Conservation (phyloP, 2,329 filamentous ascomycete genomes). For the Diaporthe vaccinii region DNA sequence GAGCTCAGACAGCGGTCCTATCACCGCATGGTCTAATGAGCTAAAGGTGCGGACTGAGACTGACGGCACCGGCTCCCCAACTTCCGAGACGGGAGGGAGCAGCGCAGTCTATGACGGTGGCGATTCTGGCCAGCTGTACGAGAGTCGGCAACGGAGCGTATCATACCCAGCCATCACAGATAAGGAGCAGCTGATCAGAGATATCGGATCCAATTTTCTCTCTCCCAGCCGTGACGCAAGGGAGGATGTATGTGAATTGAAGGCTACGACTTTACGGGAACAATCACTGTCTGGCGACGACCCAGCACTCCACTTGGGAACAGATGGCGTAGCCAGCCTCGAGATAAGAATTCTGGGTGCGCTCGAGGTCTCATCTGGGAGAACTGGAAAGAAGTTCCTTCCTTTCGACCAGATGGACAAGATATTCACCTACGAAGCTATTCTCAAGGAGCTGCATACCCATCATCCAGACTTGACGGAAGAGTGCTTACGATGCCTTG, state of each 20-base stretch:
- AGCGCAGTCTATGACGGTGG: neutral
- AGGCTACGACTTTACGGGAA: neutral
- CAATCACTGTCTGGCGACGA: neutral
- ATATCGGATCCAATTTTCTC: neutral
- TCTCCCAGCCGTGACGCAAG: neutral
- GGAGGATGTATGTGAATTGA: neutral
- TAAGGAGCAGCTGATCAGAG: neutral
- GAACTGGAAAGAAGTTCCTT: neutral
- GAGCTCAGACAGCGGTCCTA: neutral
- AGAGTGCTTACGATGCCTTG: neutral
- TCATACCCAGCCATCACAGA: neutral
- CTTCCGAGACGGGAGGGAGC: neutral
- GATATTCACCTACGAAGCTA: conserved; percentile 50
- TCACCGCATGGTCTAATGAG: neutral
- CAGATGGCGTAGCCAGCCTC: neutral
- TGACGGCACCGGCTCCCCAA: neutral
- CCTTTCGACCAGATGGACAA: conserved; percentile 39
- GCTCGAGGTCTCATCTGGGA: neutral
- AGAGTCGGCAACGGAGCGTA: neutral
- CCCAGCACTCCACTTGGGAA: neutral
- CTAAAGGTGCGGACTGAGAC: neutral
- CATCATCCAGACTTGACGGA: neutral
- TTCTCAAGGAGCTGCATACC: conserved; percentile 42
- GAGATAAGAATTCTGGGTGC: neutral
- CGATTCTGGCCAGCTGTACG: neutral